phyloP scores from a whole-genome alignment of 2,329 filamentous ascomycete genomes.

The Pyrenophora seminiperda region DNA sequence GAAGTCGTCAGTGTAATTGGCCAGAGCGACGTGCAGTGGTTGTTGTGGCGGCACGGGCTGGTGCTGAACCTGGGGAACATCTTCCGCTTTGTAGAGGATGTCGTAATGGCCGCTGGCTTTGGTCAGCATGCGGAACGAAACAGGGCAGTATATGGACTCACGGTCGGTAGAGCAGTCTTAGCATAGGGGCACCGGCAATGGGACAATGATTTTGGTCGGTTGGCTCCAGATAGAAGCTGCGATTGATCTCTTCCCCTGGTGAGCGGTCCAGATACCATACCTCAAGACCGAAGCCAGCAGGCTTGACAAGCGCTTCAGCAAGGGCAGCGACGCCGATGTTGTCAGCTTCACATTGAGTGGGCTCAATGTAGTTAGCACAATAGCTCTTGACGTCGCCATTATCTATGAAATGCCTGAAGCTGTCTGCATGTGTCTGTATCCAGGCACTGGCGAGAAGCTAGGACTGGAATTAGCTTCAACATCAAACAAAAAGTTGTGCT shows the following conservation, averaged over 20 bases:
- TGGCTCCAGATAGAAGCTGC: conserved; percentile 65
- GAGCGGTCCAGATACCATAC: conserved; percentile 92
- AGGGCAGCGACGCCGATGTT: conserved; percentile 82
- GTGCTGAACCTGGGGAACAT: conserved; percentile 47
- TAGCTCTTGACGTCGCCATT: conserved; percentile 67
- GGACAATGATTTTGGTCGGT: conserved; percentile 51
- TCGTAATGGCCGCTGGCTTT: conserved; percentile 82
- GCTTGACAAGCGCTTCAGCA: conserved; percentile 77
- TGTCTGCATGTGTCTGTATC: conserved; percentile 73
- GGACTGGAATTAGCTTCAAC: conserved; percentile 16
- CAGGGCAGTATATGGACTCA: conserved; percentile 46
- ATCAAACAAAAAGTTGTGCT: not conserved
- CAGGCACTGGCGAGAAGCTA: conserved; percentile 82
- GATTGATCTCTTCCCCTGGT: conserved; percentile 74
- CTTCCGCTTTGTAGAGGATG: conserved; percentile 77
- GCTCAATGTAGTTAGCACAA: conserved; percentile 72
- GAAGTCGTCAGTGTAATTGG: conserved; percentile 50
- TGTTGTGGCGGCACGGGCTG: conserved; percentile 35
- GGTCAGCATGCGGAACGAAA: conserved; percentile 13
- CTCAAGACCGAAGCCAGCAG: conserved; percentile 78
- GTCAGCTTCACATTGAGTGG: conserved; percentile 82
- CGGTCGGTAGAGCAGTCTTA: conserved; percentile 72
- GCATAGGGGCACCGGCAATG: conserved; percentile 60
- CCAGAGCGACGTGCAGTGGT: conserved; percentile 43
- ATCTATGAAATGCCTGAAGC: conserved; percentile 73